Base-by-base conservation (phyloP, 202 grass and related monocot genomes). In the Zizania palustris region DNA sequence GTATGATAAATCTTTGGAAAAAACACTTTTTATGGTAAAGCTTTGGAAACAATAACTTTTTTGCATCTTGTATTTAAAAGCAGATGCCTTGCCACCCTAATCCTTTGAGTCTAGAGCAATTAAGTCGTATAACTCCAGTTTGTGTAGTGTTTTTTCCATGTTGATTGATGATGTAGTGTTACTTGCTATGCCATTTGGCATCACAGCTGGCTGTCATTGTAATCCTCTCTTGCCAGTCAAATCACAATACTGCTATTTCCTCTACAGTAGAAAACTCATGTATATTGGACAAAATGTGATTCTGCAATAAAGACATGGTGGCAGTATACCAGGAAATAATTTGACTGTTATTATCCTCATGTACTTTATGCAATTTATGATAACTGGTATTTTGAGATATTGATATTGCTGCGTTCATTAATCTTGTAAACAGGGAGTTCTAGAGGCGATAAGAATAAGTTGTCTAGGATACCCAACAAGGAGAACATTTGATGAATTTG, bases 391-490 rank as follows among this genome's bases (percentile, higher is more conserved):
- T 68, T 79, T 54, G 56, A 71, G 37, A 70, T 55, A 40, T n/a
- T 53, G 42, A 84, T 55, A 49, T 16, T 18, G n/a, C 43, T 69
- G 71, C 8, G 9, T 74, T 69, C 45, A 67, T 34, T 67, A 60
- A 72, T 16, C 22, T 75, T 65, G 21, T 80, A 83, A 81, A 71
- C 67, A 98, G 96, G 96, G 96, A 65, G 96, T 98, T 54, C 72
- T 98, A 77, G 96, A 98, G 83, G 96, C 96, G 8, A 98, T 98
- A 80, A 85, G 91, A 78, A 94, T 98, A 86, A 98, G 96, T 66
- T 95, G 96, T 84, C 85, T 90, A 56, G 96, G 96, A 60, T 98
- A 81, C 74, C 91, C 96, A 68, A 98, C 96, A 7, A 90, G 89
- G 69, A 75, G 91, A 4, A 81, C 74, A 69, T 99, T 82, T 83